These are phyloP conservation scores for Auriculariales sp. DNA, from an alignment of 768 basidiomycete species.

Conservation along the genomic window DNA sequence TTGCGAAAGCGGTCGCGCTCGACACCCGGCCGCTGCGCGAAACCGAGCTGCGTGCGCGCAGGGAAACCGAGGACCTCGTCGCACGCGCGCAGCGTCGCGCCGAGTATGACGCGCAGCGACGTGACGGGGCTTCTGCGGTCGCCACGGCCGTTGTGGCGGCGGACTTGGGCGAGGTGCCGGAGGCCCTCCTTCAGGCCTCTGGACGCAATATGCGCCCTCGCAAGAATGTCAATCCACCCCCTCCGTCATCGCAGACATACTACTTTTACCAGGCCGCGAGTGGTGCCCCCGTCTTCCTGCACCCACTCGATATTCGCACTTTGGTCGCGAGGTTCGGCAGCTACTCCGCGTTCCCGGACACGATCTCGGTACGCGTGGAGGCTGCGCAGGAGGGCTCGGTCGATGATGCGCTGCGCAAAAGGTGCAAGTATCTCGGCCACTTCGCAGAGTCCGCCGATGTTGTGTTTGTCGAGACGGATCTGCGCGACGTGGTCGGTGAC, in stretches of 20 bases:
- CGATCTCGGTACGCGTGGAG: slow-evolving; percentile 69
- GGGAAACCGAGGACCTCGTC: slow-evolving; percentile 39
- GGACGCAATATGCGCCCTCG: slow-evolving; percentile 43
- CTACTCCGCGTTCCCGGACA: slow-evolving; percentile 75
- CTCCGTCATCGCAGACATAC: slow-evolving; percentile 79
- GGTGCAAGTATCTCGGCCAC: slow-evolving; percentile 91
- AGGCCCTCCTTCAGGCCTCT: slow-evolving; percentile 37
- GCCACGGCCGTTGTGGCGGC: slow-evolving; percentile 32
- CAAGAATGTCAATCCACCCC: slow-evolving; percentile 72
- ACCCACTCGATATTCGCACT: slow-evolving; percentile 91
- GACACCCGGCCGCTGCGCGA: slow-evolving; percentile 52
- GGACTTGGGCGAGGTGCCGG: slow-evolving; percentile 52
- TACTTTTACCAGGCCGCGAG: slow-evolving; percentile 93
- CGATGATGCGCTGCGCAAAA: slow-evolving; percentile 84
- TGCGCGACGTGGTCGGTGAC: slow-evolving; percentile 59
- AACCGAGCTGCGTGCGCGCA: slow-evolving; percentile 47
- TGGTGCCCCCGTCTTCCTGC: slow-evolving; percentile 82
- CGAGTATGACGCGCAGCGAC: slow-evolving; percentile 3
- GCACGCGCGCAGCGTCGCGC: slow-evolving; percentile 23
- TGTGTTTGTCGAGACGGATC: slow-evolving; percentile 81
- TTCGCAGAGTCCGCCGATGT: slow-evolving; percentile 86
- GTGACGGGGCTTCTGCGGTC: slow-evolving; percentile 8
- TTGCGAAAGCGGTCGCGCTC: slow-evolving; percentile 63
- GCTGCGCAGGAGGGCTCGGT: slow-evolving; percentile 62
- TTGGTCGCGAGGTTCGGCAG: slow-evolving; percentile 68